Conservation (phyloP, 345 rosid species). For the Cardamine occulta region DNA sequence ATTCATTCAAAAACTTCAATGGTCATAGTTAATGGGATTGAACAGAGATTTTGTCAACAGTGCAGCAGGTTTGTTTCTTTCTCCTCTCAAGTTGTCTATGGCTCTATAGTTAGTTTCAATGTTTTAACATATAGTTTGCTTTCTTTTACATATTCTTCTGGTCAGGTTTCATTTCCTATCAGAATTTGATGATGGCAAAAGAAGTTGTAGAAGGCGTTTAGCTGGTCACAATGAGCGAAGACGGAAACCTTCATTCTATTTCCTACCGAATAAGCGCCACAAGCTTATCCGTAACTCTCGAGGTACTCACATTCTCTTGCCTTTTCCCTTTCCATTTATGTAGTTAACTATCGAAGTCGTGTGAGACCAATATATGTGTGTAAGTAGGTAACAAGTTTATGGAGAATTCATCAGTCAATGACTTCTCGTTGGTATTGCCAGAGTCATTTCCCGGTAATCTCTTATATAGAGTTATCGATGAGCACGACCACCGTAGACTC, state of each 20-base stretch:
- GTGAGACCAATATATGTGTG: not conserved
- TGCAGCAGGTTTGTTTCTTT: slow-evolving; percentile 70
- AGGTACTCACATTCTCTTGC: slow-evolving; percentile 48
- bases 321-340: not conserved
- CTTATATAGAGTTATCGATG: slow-evolving; percentile 50
- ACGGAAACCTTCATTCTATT: slow-evolving; percentile 70
- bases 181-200: slow-evolving; percentile 86
- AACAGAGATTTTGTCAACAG: slow-evolving; percentile 91
- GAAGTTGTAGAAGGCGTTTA: slow-evolving; percentile 87
- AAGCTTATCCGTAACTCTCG: slow-evolving; percentile 53
- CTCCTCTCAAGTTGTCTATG: not conserved
- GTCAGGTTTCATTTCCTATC: slow-evolving; percentile 85
- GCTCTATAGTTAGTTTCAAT: not conserved
- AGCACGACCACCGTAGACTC: slow-evolving; percentile 47
- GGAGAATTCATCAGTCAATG: slow-evolving; percentile 37
- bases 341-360: not conserved
- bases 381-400: slow-evolving; percentile 41
- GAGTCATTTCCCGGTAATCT: slow-evolving; percentile 51
- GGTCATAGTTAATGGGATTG: slow-evolving; percentile 68
- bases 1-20: slow-evolving; percentile 69
- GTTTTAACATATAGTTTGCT: not conserved
- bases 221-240: slow-evolving; percentile 88
- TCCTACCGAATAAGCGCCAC: slow-evolving; percentile 49
- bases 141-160: slow-evolving; percentile 19
- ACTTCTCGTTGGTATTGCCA: slow-evolving; percentile 62